Evolutionary conservation across 2,329 filamentous ascomycete species (phyloP), one percentile per base, ranked within the genome.

Genomic region (Pseudocercospora cruenta): DNA sequence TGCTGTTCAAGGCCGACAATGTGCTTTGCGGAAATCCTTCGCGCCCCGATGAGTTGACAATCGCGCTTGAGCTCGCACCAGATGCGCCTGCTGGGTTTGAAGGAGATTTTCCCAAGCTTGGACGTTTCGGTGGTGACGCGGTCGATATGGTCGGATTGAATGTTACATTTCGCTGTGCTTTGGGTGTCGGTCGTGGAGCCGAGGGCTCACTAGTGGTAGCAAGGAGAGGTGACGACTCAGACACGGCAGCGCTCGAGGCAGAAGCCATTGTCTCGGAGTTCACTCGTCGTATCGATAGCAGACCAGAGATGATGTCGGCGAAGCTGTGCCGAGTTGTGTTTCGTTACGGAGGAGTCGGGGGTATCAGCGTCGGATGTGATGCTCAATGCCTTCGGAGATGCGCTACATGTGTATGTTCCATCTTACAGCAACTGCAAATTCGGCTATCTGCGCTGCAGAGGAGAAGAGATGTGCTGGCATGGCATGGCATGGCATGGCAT

Each of bases 1-100:
- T 96, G 85, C 85, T 94, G 80, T 97, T 97, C 72, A 97, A 82
- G 2, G 91, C 87, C 4, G 93, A 89, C 24, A 97, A 87, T 79
- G 91, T 89, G 3, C 88, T 88, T 36, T 58, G 55, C 77, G 71
- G 82, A 67, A 61, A 80, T 78, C 67, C 78, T 78, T 70, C 82
- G 76, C 64, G 78, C 74, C 54, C 51, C 12, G 79, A 54, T 63
- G 74, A 43, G 12, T 43, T 67, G 78, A 79, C 22, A 60, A 78
- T 76, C 53, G 80, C 78, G 39, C 75, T 55, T 22, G 51, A 55
- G 8, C 5, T 31, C 9, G 51, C 21, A 55, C 12, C 24, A 31
- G 47, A 53, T 4, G 51, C 51, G 51, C 22, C 51, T 16, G 16
- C 16, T 16, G 51, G 16, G 19, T 51, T 51, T 21, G 59, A 58